A percentile compares a stretch with the other conserved stretches of the same genome.
Conservation (phyloP, 1,284 basidiomycete genomes). For the Tylopilus orsonianus region DNA sequence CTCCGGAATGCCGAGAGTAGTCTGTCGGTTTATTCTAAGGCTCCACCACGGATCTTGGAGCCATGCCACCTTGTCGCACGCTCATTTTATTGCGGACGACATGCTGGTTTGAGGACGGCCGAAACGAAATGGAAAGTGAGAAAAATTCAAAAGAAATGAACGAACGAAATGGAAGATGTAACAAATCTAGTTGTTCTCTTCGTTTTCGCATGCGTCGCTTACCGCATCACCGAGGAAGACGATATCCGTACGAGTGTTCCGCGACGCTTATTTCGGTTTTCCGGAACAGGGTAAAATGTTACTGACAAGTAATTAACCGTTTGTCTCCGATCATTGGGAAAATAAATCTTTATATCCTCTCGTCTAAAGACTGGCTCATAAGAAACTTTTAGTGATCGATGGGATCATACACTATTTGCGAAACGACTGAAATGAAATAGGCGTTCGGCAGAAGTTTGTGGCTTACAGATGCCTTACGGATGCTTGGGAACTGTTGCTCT, state of each 20-base stretch:
- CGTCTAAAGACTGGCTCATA: too few relatives aligned
- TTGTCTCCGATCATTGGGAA: background rate
- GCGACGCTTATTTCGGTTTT: conserved; percentile 24
- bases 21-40: too few relatives aligned
- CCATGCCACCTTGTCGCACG: conserved; percentile 8
- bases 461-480: too few relatives aligned
- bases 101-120: background rate
- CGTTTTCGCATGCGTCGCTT: conserved; percentile 14
- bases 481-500: too few relatives aligned
- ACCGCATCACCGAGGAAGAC: conserved; percentile 16
- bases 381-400: conserved; percentile 1
- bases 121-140: background rate
- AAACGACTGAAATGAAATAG: too few relatives aligned
- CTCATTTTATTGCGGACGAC: conserved; percentile 9
- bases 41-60: background rate
- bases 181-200: conserved; percentile 3
- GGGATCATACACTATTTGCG: conserved; percentile 17
- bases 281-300: conserved; percentile 5
- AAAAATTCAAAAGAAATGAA: background rate
- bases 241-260: conserved; percentile 20
- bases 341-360: conserved; percentile 10
- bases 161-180: conserved; percentile 11
- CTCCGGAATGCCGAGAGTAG: too few relatives aligned
- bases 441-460: too few relatives aligned
- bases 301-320: conserved; percentile 8